Conservation (phyloP, 1,284 basidiomycete species). For the Cutaneotrichosporon dermatis region DNA sequence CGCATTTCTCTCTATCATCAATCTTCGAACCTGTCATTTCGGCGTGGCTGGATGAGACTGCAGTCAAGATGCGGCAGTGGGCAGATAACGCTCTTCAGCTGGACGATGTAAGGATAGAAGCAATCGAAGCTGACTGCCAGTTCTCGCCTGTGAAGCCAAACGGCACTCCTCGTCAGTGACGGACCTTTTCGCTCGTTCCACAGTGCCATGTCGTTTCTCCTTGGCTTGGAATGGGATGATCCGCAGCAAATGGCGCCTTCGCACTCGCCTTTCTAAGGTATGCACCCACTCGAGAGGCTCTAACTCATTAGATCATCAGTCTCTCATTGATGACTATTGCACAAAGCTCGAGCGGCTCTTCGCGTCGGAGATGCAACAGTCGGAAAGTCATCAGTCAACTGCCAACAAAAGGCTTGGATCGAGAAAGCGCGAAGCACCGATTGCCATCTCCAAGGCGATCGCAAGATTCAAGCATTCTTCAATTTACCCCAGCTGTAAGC, state of each 20-base stretch:
- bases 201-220: conserved; percentile 82
- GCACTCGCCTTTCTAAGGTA: conserved; percentile 79
- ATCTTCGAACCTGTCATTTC: conserved; percentile 87
- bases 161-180: conserved; percentile 91
- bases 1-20: conserved; percentile 59
- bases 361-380: conserved; percentile 71
- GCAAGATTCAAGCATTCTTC: conserved; percentile 63
- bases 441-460: conserved; percentile 72
- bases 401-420: conserved; percentile 73
- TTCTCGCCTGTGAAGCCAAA: conserved; percentile 79
- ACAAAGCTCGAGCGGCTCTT: conserved; percentile 81
- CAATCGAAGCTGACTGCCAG: conserved; percentile 31
- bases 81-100: conserved; percentile 82
- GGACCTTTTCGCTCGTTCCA: conserved; percentile 92
- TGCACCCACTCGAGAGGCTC: not conserved
- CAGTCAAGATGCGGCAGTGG: conserved; percentile 89
- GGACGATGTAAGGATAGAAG: conserved; percentile 63
- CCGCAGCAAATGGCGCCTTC: conserved; percentile 84
- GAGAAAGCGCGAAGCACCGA: conserved; percentile 77
- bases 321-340: conserved; percentile 89
- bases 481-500: conserved; percentile 67
- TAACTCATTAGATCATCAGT: conserved; percentile 66
- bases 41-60: conserved; percentile 85
- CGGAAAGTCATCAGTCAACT: conserved; percentile 51
- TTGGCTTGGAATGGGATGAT: conserved; percentile 88